Evolutionary conservation across 805 yeast species (phyloP).

Genomic region (Candida oleophila): DNA sequence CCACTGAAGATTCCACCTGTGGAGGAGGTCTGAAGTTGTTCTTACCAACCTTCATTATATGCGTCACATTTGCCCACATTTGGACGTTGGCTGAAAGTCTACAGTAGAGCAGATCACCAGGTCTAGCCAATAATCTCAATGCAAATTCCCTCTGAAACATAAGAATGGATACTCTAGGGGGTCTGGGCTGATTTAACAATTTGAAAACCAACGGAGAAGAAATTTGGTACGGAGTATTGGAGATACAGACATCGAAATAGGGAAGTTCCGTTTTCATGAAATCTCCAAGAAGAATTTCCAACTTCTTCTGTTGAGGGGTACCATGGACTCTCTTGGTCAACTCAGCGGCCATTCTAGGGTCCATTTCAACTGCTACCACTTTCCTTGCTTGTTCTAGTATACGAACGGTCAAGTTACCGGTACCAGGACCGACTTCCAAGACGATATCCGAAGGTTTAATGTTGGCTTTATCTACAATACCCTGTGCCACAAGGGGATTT

Average conservation of each 20-base stretch:
- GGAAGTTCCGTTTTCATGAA: constrained; percentile 95
- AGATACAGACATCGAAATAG: constrained; percentile 91
- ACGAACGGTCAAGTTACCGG: constrained; percentile 93
- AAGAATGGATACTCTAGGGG: constrained; percentile 91
- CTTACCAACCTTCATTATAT: constrained; percentile 96
- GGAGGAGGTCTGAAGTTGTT: constrained; percentile 98
- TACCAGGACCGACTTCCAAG: constrained; percentile 98
- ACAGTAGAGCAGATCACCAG: constrained; percentile 93
- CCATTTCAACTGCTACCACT: constrained; percentile 97
- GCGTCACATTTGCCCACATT: constrained; percentile 99
- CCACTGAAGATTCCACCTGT: constrained; percentile 95
- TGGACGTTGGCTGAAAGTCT: constrained; percentile 95
- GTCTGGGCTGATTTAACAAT: constrained; percentile 82
- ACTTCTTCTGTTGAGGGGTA: constrained; percentile 86
- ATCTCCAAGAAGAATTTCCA: constrained; percentile 91
- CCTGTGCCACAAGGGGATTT: constrained; percentile 96
- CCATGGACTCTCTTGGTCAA: constrained; percentile 96
- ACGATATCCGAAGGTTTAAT: constrained; percentile 91
- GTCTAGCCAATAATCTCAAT: constrained; percentile 85
- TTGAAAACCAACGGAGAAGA: constrained; percentile 96
- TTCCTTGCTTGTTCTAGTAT: constrained; percentile 89
- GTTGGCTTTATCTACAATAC: constrained; percentile 94
- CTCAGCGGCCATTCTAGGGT: constrained; percentile 99
- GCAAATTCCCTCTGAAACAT: constrained; percentile 99
- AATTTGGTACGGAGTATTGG: constrained; percentile 97